Percentiles rank a stretch among this genome's conserved stretches.
Evolutionary conservation across 768 basidiomycete genomes (phyloP).

Genomic region (Trametes gibbosa): DNA sequence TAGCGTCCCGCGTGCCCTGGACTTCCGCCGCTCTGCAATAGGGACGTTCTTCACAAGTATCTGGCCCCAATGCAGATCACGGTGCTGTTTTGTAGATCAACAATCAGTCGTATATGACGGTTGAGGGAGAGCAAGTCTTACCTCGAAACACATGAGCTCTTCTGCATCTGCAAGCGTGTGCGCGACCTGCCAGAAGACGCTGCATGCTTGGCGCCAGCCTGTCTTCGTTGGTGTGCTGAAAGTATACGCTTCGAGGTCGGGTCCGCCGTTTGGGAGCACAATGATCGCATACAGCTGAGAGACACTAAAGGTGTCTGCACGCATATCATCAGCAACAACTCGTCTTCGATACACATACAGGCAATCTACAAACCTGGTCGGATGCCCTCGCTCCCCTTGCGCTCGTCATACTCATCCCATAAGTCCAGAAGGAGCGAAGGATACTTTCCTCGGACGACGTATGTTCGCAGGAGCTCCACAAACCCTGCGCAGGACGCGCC

Average conservation of each 20-base stretch:
- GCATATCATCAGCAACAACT: constrained; percentile 3
- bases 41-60: constrained; percentile 72
- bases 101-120: no score
- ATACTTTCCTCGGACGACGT: constrained; percentile 84
- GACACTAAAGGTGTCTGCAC: constrained; percentile 66
- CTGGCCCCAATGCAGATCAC: constrained; percentile 98
- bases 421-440: constrained; percentile 71
- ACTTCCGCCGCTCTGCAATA: constrained; percentile 22
- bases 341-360: constrained; percentile 18
- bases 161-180: constrained; percentile 80
- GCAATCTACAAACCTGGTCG: constrained; percentile 62
- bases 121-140: constrained; percentile 34
- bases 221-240: constrained; percentile 55
- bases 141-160: constrained; percentile 81
- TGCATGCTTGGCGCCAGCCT: constrained; percentile 85
- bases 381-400: constrained; percentile 79
- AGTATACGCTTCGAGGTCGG: constrained; percentile 83
- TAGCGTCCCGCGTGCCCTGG: constrained; percentile 23
- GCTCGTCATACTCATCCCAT: constrained; percentile 83
- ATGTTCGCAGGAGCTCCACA: constrained; percentile 76
- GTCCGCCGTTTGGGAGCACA: constrained; percentile 85
- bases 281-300: constrained; percentile 88
- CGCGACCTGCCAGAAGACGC: constrained; percentile 88
- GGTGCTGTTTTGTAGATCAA: constrained; percentile 69
- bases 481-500: constrained; percentile 78